These are phyloP conservation scores for Cutaneotrichosporon cyanovorans DNA, from an alignment of 1,284 basidiomycete species.

Conservation along the genomic window DNA sequence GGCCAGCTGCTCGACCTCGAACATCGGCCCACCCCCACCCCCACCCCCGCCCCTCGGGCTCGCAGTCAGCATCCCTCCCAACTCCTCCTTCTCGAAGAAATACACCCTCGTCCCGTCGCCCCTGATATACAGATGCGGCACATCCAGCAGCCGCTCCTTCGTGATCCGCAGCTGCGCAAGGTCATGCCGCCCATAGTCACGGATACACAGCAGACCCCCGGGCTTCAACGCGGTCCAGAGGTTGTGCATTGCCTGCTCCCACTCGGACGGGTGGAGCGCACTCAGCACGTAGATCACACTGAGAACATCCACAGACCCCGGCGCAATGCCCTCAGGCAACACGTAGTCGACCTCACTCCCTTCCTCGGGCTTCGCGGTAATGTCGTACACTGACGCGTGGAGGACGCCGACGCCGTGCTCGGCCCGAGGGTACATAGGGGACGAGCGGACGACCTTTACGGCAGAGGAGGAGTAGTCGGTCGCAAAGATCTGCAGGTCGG, in stretches of 20 bases:
- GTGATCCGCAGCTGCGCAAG: constrained; percentile 91
- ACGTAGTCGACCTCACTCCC: constrained; percentile 19
- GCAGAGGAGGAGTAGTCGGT: constrained; percentile 90
- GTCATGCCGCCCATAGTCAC: constrained; percentile 94
- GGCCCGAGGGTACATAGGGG: constrained; percentile 63
- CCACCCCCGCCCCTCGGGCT: constrained; percentile 26
- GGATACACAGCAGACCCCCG: constrained; percentile 71
- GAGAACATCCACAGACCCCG: constrained; percentile 70
- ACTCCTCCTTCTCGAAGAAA: constrained; percentile 80
- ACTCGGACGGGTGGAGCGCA: constrained; percentile 89
- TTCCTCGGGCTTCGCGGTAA: constrained; percentile 52
- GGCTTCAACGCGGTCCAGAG: constrained; percentile 83
- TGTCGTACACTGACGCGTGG: constrained; percentile 81
- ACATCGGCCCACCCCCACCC: constrained; percentile 47
- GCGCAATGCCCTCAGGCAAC: constrained; percentile 60
- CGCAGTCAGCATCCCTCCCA: constrained; percentile 70
- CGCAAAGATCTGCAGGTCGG: constrained; percentile 62
- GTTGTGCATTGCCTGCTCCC: constrained; percentile 77
- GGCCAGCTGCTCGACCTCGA: constrained; percentile 66
- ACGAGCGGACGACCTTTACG: constrained; percentile 76
- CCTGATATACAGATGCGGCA: constrained; percentile 88
- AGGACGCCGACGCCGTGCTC: constrained; percentile 59
- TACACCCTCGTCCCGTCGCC: constrained; percentile 96
- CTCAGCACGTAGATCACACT: constrained; percentile 94
- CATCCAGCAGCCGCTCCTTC: constrained; percentile 75